phyloP scores from a whole-genome alignment of 2,329 filamentous ascomycete genomes.

The Zymoseptoria brevis region DNA sequence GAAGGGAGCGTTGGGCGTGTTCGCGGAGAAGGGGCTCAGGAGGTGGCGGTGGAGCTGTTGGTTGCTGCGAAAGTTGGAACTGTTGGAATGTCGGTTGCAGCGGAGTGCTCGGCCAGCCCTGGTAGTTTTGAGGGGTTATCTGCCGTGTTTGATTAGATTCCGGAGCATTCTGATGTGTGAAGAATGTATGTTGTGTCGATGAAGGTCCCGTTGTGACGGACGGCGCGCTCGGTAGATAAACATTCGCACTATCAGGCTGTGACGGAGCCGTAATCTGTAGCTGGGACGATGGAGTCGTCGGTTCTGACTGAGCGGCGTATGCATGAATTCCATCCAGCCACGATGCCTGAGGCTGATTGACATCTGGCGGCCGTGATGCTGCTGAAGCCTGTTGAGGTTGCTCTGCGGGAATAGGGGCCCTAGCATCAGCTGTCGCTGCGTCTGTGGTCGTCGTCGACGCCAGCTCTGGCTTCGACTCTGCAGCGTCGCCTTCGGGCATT shows the following conservation, averaged over 20 bases:
- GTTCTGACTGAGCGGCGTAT: slow-evolving; percentile 29
- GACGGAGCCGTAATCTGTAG: not conserved
- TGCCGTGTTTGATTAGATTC: not conserved
- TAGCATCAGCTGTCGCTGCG: not conserved
- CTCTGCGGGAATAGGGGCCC: slow-evolving; percentile 1
- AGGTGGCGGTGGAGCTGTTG: slow-evolving; percentile 13
- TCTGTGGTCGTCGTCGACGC: slow-evolving; percentile 5
- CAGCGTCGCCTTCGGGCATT: not conserved
- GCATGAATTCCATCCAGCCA: slow-evolving; percentile 40
- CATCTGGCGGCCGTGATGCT: slow-evolving; percentile 15
- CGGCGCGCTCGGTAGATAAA: slow-evolving; percentile 14
- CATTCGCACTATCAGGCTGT: slow-evolving; percentile 1
- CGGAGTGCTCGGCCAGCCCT: slow-evolving; percentile 12
- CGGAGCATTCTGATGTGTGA: slow-evolving; percentile 2
- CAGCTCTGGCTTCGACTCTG: too few relatives aligned
- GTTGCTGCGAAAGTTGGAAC: slow-evolving; percentile 14
- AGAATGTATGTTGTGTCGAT: slow-evolving; percentile 6
- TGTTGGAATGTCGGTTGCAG: slow-evolving; percentile 5
- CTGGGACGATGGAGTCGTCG: slow-evolving; percentile 15
- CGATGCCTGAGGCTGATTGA: slow-evolving; percentile 15
- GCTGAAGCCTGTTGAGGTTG: slow-evolving; percentile 14
- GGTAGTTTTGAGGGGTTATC: slow-evolving; percentile 6
- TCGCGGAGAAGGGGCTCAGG: slow-evolving; percentile 24
- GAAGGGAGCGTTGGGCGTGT: slow-evolving; percentile 27
- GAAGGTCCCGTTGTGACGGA: slow-evolving; percentile 10